These are phyloP conservation scores for Aspergillus sp. DNA, from an alignment of 2,329 filamentous ascomycete species.

Conservation along the genomic window DNA sequence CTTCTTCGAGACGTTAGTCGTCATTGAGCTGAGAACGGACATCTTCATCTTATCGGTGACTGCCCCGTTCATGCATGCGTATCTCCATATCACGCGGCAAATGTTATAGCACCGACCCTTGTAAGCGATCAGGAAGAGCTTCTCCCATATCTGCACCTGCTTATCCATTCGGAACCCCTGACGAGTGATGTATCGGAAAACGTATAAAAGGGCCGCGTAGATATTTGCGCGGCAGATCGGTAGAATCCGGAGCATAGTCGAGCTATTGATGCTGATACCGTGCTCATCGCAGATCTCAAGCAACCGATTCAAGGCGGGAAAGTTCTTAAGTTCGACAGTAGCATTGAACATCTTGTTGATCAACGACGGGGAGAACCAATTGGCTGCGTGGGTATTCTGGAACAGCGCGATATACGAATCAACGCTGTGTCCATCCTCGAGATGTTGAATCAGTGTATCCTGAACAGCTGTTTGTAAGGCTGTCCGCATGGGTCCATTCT, in stretches of 20 bases:
- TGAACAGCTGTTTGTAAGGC: slow-evolving; percentile 26
- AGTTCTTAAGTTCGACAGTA: slow-evolving; percentile 19
- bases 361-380: slow-evolving; percentile 32
- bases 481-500: slow-evolving; percentile 16
- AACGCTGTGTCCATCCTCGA: slow-evolving; percentile 27
- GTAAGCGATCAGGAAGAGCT: slow-evolving; percentile 39
- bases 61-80: slow-evolving; percentile 36
- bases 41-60: slow-evolving; percentile 30
- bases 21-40: slow-evolving; percentile 24
- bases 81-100: slow-evolving; percentile 42
- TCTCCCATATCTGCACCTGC: slow-evolving; percentile 21
- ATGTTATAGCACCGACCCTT: slow-evolving; percentile 33
- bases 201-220: slow-evolving; percentile 16
- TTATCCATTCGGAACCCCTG: slow-evolving; percentile 12
- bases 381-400: slow-evolving; percentile 26
- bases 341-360: slow-evolving; percentile 34
- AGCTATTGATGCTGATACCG: slow-evolving; percentile 19
- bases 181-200: slow-evolving; percentile 16
- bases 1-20: slow-evolving; percentile 15
- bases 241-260: slow-evolving; percentile 25
- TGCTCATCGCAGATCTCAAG: slow-evolving; percentile 25
- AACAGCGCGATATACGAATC: slow-evolving; percentile 33
- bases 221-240: slow-evolving; percentile 19
- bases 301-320: slow-evolving; percentile 21
- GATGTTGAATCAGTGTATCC: slow-evolving; percentile 25